A percentile compares a stretch with the other conserved stretches of the same genome.
Conservation (phyloP, 805 yeast species). For the Wilhelminamyces savonicus region DNA sequence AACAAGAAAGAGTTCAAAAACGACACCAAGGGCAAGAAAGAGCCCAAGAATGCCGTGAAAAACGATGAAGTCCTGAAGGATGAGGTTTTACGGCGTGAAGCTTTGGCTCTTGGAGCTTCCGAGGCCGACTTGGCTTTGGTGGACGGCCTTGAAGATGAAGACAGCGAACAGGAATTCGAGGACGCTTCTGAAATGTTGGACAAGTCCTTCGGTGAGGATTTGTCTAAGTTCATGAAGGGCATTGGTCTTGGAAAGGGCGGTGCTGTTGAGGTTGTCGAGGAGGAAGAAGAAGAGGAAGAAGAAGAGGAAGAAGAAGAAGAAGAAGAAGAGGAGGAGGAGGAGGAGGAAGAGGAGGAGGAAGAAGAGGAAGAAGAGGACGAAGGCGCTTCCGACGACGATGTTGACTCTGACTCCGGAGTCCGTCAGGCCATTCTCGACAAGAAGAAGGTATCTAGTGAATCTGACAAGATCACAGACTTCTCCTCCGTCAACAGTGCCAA, state of each 20-base stretch:
- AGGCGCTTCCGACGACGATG: constrained; percentile 27
- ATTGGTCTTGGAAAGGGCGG: constrained; percentile 53
- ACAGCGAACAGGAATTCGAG: constrained; percentile 44
- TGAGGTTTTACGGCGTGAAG: constrained; percentile 60
- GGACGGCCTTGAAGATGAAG: constrained; percentile 45
- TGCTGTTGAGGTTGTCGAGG: constrained; percentile 19
- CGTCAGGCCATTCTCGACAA: constrained; percentile 9
- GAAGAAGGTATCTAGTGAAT: too few species aligned
- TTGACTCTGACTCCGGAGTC: constrained; percentile 11
- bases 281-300: constrained; percentile 7
- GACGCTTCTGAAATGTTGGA: constrained; percentile 38
- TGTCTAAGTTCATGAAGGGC: constrained; percentile 55
- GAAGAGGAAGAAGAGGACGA: constrained; percentile 34
- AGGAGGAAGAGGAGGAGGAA: constrained; percentile 21
- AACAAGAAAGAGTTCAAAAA: not conserved
- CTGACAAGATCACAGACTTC: constrained; percentile 29
- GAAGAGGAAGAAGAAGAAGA: constrained; percentile 3
- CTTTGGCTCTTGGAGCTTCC: constrained; percentile 76
- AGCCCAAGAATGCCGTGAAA: not conserved
- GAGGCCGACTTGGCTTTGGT: constrained; percentile 72
- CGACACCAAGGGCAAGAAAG: not conserved
- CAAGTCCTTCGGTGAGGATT: constrained; percentile 43
- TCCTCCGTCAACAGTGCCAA: constrained; percentile 52
- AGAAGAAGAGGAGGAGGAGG: constrained; percentile 5
- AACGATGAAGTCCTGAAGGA: constrained; percentile 7